Evolutionary conservation across 1,139 yeast genomes (phyloP), one percentile per base, ranked within the genome.

Genomic region (Kodamaea plutei): DNA sequence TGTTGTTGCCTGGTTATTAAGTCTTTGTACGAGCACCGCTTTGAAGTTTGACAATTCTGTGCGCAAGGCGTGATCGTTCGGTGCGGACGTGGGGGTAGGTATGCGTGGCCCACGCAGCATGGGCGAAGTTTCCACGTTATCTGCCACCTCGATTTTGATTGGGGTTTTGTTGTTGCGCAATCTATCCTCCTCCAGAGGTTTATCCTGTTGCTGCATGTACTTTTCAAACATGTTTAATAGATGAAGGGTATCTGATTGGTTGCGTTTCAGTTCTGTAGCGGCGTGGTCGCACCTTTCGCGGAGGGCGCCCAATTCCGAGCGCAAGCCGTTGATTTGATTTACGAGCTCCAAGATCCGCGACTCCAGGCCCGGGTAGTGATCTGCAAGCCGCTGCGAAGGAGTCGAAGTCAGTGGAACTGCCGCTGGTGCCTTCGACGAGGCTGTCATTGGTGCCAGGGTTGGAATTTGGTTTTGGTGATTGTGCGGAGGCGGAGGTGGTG

Each of bases 171-270:
- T 43, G 11, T 29, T 24, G 13, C 23, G 30, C 8, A 41, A 40
- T 18, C 29, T 33, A 7, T 35, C 41, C 5, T 32, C 20, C 8
- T 27, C 21, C 10, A 13, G 13, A n/a, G 20, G 15, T 12, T 20
- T 26, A n/a, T 20, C 15, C 3, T 20, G 28, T 10, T 15, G 22
- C 14, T 28, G 34, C 15, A 44, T 31, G 15, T 50, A 39, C 26
- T 54, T 65, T 32, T 69, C 73, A 28, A 75, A 43, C 28, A 69
- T 47, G 28, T 76, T 82, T 22, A 76, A 45, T 4, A 76, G 36
- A 20, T 63, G 62, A 2, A 76, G 64, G 50, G 73, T 58, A 43
- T 76, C 82, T 30, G 60, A 43, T 40, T 71, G 73, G n/a, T 68
- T 62, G 30, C 60, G 58, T 25, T 66, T 61, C 34, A 73, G 45